Base-by-base conservation (phyloP, 352 stramenopile genomes). In the Phytophthora capsici region DNA sequence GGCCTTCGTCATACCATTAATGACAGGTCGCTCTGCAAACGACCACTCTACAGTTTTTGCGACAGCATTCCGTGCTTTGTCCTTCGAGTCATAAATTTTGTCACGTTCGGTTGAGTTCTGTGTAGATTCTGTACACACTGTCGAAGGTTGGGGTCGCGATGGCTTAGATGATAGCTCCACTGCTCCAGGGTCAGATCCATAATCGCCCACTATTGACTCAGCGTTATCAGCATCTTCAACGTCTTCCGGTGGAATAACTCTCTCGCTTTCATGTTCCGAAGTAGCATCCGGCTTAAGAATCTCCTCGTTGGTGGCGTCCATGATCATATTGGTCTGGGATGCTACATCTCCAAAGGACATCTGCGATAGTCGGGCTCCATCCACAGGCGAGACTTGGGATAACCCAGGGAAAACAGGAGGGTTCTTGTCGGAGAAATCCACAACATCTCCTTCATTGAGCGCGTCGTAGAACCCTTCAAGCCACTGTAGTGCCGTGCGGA, bases 381-480 rank as follows among this genome's bases (percentile, higher is more conserved):
- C n/a, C n/a, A n/a, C n/a, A n/a, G 40, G 26, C 4, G 41, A 47
- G 10, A 47, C 20, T 8, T 47, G 19, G 5, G 36, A 43, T 19
- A 61, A 8, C 0, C 2, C 43, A 22, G 50, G 6, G 12, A 56
- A 23, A 7, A 17, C 12, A 2, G 20, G 12, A 8, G 14, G 4
- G 0, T 30, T 16, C 13, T 17, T 25, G 6, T 45, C 22, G 0
- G 6, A 14, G 14, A 59, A 61, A 2, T 16, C 34, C 2, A 47
- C 38, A 0, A 65, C 48, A 1, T 45, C 1, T 2, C 47, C 62
- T 1, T 1, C 4, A 5, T 70, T 20, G 0, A 65, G 51, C 7
- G 36, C 38, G 3, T 56, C n/a, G 19, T 41, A 63, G 26, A 70
- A 65, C n/a, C 19, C 10, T 14, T 55, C 6, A 1, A 68, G 5